Conservation (phyloP, 1,284 basidiomycete species). For the Apiotrichum domesticum region DNA sequence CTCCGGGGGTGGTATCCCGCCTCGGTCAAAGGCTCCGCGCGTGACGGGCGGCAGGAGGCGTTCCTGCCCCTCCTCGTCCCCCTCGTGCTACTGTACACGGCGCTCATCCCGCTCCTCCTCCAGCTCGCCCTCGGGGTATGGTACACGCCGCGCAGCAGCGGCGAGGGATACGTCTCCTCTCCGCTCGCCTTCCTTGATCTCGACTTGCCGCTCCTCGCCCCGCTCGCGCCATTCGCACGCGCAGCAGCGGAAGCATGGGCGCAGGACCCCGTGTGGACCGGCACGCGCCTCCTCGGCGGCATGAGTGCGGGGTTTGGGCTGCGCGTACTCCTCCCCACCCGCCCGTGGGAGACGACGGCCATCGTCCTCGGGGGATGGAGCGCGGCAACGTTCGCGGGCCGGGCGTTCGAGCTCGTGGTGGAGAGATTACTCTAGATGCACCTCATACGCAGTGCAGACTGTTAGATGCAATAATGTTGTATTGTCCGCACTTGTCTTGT, state of each 20-base stretch:
- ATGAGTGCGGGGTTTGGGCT: constrained; percentile 71
- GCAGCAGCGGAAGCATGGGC: constrained; percentile 18
- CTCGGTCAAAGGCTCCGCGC: not conserved
- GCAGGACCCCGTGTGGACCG: constrained; percentile 72
- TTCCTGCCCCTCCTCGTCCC: constrained; percentile 61
- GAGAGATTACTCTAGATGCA: not conserved
- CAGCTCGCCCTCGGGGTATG: constrained; percentile 77
- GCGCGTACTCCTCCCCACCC: constrained; percentile 46
- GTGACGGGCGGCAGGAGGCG: constrained; percentile 30
- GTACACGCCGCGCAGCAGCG: constrained; percentile 48
- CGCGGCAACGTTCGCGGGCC: constrained; percentile 48
- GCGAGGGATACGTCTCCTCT: constrained; percentile 5
- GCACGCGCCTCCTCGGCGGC: constrained; percentile 74
- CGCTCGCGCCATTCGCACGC: not conserved
- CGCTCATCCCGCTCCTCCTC: constrained; percentile 76
- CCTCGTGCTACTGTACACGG: constrained; percentile 76
- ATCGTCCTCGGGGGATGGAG: constrained; percentile 73
- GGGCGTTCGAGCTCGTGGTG: not conserved
- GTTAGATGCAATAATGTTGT: no score
- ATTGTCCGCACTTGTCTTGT: no score
- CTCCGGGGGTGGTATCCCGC: constrained; percentile 26
- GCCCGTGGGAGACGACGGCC: constrained; percentile 64
- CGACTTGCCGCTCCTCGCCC: not conserved
- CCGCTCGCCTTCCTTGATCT: not conserved
- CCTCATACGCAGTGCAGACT: no score